Base-by-base conservation (phyloP, 768 basidiomycete genomes). In the Tricholoma terreum region DNA sequence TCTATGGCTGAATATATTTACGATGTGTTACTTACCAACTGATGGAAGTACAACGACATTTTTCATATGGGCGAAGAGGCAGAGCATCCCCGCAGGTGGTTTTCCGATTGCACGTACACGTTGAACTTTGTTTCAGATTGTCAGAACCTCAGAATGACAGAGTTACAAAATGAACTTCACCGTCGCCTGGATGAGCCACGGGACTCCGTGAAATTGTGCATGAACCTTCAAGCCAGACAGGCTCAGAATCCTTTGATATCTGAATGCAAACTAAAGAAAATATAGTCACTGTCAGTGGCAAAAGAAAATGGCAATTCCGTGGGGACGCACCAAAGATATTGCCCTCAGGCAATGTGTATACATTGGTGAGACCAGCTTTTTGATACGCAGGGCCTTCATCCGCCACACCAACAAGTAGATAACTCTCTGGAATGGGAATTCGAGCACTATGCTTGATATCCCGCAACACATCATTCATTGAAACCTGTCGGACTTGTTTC, bases 341-440 rank as follows among this genome's bases (percentile, higher is more conserved):
- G 1, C 80, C 83, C 58, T 79, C 77, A 5, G 70, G 68, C 12
- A 92, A 71, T 33, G 66, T 73, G 65, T 76, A 86, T 1, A 88
- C 80, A 59, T 87, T 78, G 35, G 79, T 64, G 52, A 71, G 65
- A 1, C 85, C 85, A n/a, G 68, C 72, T 7, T 67, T 59, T 42
- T 65, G 67, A 59, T 90, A 89, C 0, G 85, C 82, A 0, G 85
- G 83, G 0, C 90, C 90, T 70, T 93, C 90, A 63, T 94, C 92
- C 3, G 90, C 87, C 8, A 94, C 81, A 1, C 93, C 92, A 10
- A 92, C 88, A 1, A 94, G 77, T 24, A 85, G 76, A 57, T 84
- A 84, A 58, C 85, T 85, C 0, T 84, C 72, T 0, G 85, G 85
- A 9, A 94, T 79, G 3, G 79, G 83, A 24, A 94, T 89, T 8